These are phyloP conservation scores for Fusarium sp. DNA, from an alignment of 2,329 filamentous ascomycete species.

Conservation along the genomic window DNA sequence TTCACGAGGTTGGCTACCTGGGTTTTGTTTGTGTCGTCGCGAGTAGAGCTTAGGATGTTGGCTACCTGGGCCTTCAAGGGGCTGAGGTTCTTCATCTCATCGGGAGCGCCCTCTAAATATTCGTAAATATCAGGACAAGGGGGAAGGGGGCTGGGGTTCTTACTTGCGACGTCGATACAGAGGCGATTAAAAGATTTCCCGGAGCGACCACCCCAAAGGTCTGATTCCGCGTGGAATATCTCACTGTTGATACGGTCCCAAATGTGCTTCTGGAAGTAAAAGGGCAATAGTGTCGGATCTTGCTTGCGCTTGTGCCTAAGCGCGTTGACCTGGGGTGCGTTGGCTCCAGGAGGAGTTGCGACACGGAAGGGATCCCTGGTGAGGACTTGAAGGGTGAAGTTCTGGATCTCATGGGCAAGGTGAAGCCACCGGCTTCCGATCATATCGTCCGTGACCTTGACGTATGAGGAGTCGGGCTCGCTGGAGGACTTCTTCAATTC, in stretches of 20 bases:
- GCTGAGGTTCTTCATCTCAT: conserved; percentile 19
- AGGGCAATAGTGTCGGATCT: neutral
- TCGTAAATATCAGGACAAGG: neutral
- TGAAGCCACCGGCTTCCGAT: neutral
- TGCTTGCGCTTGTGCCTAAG: conserved; percentile 22
- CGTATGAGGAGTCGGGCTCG: neutral
- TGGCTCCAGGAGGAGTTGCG: neutral
- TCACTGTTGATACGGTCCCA: conserved; percentile 10
- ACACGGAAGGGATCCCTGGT: conserved; percentile 11
- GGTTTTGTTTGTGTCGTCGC: neutral
- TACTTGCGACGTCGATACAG: conserved; percentile 26
- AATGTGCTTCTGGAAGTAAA: conserved; percentile 18
- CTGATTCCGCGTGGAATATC: conserved; percentile 12
- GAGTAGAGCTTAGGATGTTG: neutral
- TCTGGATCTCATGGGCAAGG: conserved; percentile 8
- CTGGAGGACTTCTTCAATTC: neutral
- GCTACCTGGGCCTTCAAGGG: conserved; percentile 20
- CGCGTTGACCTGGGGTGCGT: neutral
- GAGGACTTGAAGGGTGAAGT: conserved; percentile 13
- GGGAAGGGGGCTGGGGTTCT: neutral
- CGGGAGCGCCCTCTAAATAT: conserved; percentile 3
- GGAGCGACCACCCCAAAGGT: conserved; percentile 18
- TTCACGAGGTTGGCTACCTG: neutral
- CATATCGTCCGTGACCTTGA: conserved; percentile 21
- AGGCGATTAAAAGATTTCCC: conserved; percentile 22